Base-by-base conservation (phyloP, 2,329 filamentous ascomycete species). In the Scopulariopsis brevicaulis region DNA sequence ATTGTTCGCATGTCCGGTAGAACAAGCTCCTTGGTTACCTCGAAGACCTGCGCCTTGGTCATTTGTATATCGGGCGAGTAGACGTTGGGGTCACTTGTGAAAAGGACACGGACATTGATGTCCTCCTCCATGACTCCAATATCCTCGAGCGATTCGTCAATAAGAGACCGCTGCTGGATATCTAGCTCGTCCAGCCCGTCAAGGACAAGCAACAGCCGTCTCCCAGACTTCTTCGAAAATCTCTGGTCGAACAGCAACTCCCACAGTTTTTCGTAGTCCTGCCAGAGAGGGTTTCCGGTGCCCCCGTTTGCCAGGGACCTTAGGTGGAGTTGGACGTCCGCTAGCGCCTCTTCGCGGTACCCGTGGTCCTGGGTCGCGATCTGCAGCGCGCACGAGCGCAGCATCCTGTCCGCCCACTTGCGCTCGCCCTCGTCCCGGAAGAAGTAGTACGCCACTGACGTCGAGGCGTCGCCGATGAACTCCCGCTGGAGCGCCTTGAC, bases 361-460 rank as follows among this genome's bases (percentile, higher is more conserved):
- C 68, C 68, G 0, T 65, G 68, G 2, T 72, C 62, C 7, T 70
- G 70, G 3, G 67, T 64, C 3, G 67, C 62, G 12, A 67, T 57
- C 64, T 67, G 18, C n/a, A 53, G 14, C 4, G 56, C 56, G 32
- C 55, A 57, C 10, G 55, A 51, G 8, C 43, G 55, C 46, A 57
- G 14, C 55, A 57, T 51, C 28, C 25, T n/a, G 3, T 43, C 11
- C 2, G 20, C 55, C 3, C 24, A 51, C 11, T 18, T 37, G 15
- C 34, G 15, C 10, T 57, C 55, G 34, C 25, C 50, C 18, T 71
- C 70, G 48, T 72, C 70, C 1, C 69, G 67, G 57, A 73, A 73
- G 54, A 70, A 73, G 57, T 71, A 74, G 48, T 72, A 68, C 1
- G 63, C 64, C 1, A 66, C 64, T 20, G 64, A 66, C 1, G 64